phyloP scores from a whole-genome alignment of 2,329 filamentous ascomycete species.

The Arthroderma uncinatum region DNA sequence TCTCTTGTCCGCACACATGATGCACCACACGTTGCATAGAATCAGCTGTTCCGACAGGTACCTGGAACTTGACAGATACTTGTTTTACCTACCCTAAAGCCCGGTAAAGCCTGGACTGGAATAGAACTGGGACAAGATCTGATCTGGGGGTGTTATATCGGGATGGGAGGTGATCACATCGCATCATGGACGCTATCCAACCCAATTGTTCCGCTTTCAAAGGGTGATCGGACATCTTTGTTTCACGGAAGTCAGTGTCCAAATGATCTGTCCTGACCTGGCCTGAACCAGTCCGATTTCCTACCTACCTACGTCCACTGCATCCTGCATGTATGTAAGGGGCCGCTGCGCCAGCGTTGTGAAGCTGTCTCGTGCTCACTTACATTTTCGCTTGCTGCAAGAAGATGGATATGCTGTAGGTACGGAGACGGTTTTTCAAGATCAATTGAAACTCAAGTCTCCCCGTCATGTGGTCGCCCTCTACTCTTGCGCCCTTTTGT shows the following conservation, averaged over 20 bases:
- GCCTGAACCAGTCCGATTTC: background rate
- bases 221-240: background rate
- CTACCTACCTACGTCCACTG: background rate
- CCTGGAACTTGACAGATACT: slow-evolving; percentile 3
- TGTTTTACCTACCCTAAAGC: background rate
- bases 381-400: background rate
- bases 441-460: no score
- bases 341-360: background rate
- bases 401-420: background rate
- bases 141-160: background rate
- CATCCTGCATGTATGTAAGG: background rate
- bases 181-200: background rate
- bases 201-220: background rate
- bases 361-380: background rate
- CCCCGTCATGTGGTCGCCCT: background rate
- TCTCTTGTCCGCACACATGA: background rate
- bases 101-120: background rate
- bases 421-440: background rate
- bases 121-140: background rate
- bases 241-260: background rate
- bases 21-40: background rate
- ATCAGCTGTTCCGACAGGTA: background rate
- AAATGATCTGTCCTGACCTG: background rate
- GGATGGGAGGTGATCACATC: background rate
- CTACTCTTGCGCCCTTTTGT: no score